Base-by-base conservation (phyloP, 2,329 filamentous ascomycete genomes). In the Fusarium ramigenum region DNA sequence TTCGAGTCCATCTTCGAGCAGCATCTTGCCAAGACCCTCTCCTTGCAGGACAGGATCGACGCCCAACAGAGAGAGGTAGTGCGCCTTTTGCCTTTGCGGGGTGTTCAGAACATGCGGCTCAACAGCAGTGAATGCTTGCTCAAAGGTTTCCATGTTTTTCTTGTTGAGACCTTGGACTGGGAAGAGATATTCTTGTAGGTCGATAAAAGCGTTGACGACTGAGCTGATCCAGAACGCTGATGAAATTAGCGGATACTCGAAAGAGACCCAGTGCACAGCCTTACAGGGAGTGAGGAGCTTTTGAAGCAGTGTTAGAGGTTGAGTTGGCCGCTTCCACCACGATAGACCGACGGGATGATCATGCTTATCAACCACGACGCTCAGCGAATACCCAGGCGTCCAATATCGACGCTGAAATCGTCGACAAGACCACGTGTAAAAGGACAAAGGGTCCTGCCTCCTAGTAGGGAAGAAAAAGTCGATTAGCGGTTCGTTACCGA, bases 381-480 rank as follows among this genome's bases (percentile, higher is more conserved):
- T 66, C 9, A 66, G 52, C 4, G 52, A 66, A 23, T 66, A 60
- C 6, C 64, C 61, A 5, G 42, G 50, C 5, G 43, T 66, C 61
- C 64, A 66, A 6, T 66, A 66, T 3, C 64, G 61, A 18, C 44
- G 36, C n/a, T 60, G 64, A 34, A 52, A 52, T 37, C 61, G 58
- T 12, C 64, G 44, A 19, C 44, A 50, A 23, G 50, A 40, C 62
- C 61, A 66, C 0, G 32, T 52, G 15, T 52, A 60, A 14, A 66
- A 66, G 1, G 64, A 60, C 3, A 25, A n/a, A 3, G 64, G 52
- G 7, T 66, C 52, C 1, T 46, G 32, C 16, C 37, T 50, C 32
- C 50, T 28, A 0, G 43, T 19, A 2, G 63, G 63, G 4, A 66
- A 66, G 9, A 66, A 43, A 5, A 66, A 66, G 37, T 66, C 63